These are phyloP conservation scores for Plasmodium ovale DNA, from an alignment of 169 alveolate genomes.

Conservation along the genomic window DNA sequence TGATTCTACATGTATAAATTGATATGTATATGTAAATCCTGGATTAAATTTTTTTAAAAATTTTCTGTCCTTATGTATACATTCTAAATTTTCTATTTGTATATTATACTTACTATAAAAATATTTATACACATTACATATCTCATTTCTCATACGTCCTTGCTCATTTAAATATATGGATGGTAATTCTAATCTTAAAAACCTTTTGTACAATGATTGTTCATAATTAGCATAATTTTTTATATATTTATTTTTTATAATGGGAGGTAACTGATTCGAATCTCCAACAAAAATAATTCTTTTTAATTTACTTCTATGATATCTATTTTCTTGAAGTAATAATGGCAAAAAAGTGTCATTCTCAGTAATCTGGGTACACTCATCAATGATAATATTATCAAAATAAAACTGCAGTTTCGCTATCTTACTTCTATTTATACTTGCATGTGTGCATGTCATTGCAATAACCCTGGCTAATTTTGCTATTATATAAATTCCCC, in stretches of 20 bases:
- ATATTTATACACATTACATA: conserved; percentile 91
- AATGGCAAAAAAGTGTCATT: conserved; percentile 94
- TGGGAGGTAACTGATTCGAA: conserved; percentile 95
- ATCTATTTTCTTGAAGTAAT: conserved; percentile 87
- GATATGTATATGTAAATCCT: conserved; percentile 85
- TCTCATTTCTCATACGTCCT: conserved; percentile 93
- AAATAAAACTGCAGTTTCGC: conserved; percentile 84
- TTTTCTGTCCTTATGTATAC: conserved; percentile 49
- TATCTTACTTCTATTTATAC: conserved; percentile 90
- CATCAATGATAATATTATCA: conserved; percentile 91
- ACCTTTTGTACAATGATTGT: conserved; percentile 89
- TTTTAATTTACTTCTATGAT: conserved; percentile 84
- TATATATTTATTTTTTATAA: conserved; percentile 89
- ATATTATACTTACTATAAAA: conserved; percentile 81
- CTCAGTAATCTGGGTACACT: conserved; percentile 92
- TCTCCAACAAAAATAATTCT: conserved; percentile 94
- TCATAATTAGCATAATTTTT: conserved; percentile 87
- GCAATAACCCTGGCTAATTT: conserved; percentile 94
- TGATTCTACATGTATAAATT: conserved; percentile 90
- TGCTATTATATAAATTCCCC: conserved; percentile 93
- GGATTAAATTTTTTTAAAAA: conserved; percentile 63
- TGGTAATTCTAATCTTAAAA: conserved; percentile 90
- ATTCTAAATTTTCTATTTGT: conserved; percentile 51
- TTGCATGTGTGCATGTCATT: conserved; percentile 97
- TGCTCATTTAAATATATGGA: conserved; percentile 87